These are phyloP conservation scores for Nicotiana paniculata DNA, from an alignment of 257 asterid genomes.

Conservation along the genomic window DNA sequence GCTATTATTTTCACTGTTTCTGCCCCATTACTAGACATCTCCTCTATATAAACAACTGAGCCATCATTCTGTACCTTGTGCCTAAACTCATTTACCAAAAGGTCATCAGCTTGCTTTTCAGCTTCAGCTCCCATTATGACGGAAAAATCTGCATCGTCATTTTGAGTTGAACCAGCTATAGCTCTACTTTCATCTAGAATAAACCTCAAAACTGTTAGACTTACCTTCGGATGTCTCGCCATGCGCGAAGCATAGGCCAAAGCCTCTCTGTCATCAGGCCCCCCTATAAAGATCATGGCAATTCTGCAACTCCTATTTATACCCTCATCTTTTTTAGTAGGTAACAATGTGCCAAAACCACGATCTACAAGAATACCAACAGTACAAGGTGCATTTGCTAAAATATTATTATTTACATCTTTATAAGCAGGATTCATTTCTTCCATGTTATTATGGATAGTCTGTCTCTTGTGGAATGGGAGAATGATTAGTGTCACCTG, in stretches of 20 bases:
- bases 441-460: slow-evolving; percentile 17
- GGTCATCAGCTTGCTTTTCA: slow-evolving; percentile 14
- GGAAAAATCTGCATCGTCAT: not conserved
- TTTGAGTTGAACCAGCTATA: not conserved
- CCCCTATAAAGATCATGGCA: slow-evolving; percentile 19
- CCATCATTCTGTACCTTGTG: slow-evolving; percentile 3
- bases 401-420: slow-evolving; percentile 13
- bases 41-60: slow-evolving; percentile 2
- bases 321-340: not conserved
- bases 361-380: slow-evolving; percentile 25
- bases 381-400: slow-evolving; percentile 18
- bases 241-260: slow-evolving; percentile 13
- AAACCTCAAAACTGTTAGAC: slow-evolving; percentile 11
- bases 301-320: slow-evolving; percentile 1
- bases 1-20: slow-evolving; percentile 14
- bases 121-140: slow-evolving; percentile 5
- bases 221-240: slow-evolving; percentile 11
- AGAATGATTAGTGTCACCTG: slow-evolving; percentile 14
- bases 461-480: slow-evolving; percentile 23
- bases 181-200: not conserved
- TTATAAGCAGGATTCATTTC: slow-evolving; percentile 20
- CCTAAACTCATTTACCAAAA: not conserved
- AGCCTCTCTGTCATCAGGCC: slow-evolving; percentile 26
- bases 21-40: slow-evolving; percentile 18
- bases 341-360: slow-evolving; percentile 1